These are phyloP conservation scores for Ulmus americana DNA, from an alignment of 331 rosid species.

Conservation along the genomic window DNA sequence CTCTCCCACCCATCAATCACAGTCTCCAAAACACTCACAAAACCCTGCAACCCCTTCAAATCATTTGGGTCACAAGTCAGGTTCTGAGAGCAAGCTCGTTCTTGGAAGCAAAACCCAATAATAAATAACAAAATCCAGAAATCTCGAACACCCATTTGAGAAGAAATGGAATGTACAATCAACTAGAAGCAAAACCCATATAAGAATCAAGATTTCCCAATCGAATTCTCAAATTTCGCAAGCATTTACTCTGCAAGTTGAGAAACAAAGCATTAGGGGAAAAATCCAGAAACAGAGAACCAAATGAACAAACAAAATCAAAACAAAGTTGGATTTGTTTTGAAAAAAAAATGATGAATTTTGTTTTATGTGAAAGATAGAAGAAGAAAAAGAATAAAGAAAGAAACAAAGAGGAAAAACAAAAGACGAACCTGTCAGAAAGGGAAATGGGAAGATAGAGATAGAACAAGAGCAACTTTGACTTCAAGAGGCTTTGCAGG, in stretches of 20 bases:
- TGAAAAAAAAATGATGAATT: neutral
- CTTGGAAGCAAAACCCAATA: neutral
- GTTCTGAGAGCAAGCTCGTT: no score
- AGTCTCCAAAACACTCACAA: neutral
- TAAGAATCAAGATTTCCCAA: no score
- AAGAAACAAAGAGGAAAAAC: neutral
- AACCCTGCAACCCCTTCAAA: neutral
- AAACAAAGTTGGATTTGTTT: no score
- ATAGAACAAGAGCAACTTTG: slow-evolving; percentile 7
- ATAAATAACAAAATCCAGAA: neutral
- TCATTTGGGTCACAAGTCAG: no score
- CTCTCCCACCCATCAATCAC: slow-evolving; percentile 3
- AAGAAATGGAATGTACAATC: neutral
- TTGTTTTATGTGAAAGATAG: slow-evolving; percentile 8
- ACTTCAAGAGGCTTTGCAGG: slow-evolving; percentile 2
- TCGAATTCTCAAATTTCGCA: no score
- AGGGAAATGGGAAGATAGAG: neutral
- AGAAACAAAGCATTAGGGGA: no score
- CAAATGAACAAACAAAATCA: no score
- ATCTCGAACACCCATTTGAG: neutral
- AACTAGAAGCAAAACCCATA: neutral
- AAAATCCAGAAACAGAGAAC: no score
- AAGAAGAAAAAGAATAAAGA: neutral
- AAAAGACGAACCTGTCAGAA: slow-evolving; percentile 14
- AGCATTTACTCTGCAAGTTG: no score